Conservation (phyloP, 768 basidiomycete genomes). For the Suillus tomentosus region DNA sequence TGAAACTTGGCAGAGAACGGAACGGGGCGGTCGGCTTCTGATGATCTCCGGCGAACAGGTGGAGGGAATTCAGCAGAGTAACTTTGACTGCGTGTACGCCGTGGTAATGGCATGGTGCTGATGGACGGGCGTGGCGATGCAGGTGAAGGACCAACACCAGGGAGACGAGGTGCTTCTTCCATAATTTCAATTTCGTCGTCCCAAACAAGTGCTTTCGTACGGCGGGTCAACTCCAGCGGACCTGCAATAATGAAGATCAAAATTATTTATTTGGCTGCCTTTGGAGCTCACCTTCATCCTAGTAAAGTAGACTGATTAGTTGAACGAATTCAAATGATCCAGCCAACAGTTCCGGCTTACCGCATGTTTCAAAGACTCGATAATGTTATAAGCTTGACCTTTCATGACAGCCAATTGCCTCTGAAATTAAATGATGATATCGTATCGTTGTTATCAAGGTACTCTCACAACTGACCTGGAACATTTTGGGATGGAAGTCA, state of each 20-base stretch:
- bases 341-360: slow-evolving; percentile 44
- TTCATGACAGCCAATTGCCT: slow-evolving; percentile 92
- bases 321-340: slow-evolving; percentile 12
- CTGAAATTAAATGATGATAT: slow-evolving; percentile 35
- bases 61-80: slow-evolving; percentile 71
- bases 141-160: slow-evolving; percentile 35
- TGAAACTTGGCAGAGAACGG: slow-evolving; percentile 85
- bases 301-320: slow-evolving; percentile 11
- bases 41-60: slow-evolving; percentile 61
- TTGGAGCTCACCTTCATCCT: slow-evolving; percentile 70
- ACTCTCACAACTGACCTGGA: slow-evolving; percentile 51
- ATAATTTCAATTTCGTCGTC: slow-evolving; percentile 80
- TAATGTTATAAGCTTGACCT: slow-evolving; percentile 89
- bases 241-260: slow-evolving; percentile 44
- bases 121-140: slow-evolving; percentile 63
- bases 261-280: background rate
- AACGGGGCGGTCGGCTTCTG: slow-evolving; percentile 71
- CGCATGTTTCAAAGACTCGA: slow-evolving; percentile 77
- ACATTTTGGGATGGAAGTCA: slow-evolving; percentile 91
- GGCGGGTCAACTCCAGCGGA: slow-evolving; percentile 87
- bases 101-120: slow-evolving; percentile 59
- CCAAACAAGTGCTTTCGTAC: slow-evolving; percentile 80
- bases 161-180: slow-evolving; percentile 47
- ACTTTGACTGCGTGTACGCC: slow-evolving; percentile 59
- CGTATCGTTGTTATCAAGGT: slow-evolving; percentile 9